phyloP scores from a whole-genome alignment of 441 rosid species.

The Syzygium malaccense region DNA sequence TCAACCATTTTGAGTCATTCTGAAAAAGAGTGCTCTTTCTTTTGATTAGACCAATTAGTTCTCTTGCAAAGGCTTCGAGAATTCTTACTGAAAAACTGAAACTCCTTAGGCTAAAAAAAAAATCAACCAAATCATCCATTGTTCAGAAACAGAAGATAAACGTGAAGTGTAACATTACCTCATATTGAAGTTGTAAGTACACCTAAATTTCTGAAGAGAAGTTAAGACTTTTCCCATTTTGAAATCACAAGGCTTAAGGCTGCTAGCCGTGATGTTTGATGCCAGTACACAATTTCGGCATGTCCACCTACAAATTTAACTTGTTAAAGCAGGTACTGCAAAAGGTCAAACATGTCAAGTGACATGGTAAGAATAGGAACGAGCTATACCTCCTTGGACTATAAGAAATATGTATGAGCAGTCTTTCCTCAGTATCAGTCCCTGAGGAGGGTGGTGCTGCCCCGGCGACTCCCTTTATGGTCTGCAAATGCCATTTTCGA shows the following conservation, averaged over 20 bases:
- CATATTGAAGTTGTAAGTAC: conserved; percentile 67
- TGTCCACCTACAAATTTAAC: conserved; percentile 52
- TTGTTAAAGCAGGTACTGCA: conserved; percentile 1
- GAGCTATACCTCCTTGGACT: conserved; percentile 73
- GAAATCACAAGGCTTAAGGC: conserved; percentile 81
- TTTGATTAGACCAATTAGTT: not conserved
- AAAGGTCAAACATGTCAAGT: not conserved
- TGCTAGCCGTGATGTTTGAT: conserved; percentile 66
- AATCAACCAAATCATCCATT: not conserved
- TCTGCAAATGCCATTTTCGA: conserved; percentile 34
- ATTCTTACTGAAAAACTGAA: not conserved
- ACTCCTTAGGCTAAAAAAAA: not conserved
- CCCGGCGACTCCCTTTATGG: conserved; percentile 56
- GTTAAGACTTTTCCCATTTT: conserved; percentile 71
- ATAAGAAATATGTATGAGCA: conserved; percentile 73
- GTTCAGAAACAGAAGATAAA: not conserved
- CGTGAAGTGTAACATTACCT: conserved; percentile 31
- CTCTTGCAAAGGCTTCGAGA: not conserved
- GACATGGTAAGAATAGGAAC: not conserved
- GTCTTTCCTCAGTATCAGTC: conserved; percentile 43
- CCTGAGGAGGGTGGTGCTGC: conserved; percentile 43
- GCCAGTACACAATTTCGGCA: conserved; percentile 60
- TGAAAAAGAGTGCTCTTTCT: not conserved
- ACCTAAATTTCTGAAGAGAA: conserved; percentile 62
- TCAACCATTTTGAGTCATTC: not conserved